Percentiles rank a stretch among this genome's conserved stretches.
Conservation (phyloP, 2,329 filamentous ascomycete species). For the Nannizziopsis barbatae region DNA sequence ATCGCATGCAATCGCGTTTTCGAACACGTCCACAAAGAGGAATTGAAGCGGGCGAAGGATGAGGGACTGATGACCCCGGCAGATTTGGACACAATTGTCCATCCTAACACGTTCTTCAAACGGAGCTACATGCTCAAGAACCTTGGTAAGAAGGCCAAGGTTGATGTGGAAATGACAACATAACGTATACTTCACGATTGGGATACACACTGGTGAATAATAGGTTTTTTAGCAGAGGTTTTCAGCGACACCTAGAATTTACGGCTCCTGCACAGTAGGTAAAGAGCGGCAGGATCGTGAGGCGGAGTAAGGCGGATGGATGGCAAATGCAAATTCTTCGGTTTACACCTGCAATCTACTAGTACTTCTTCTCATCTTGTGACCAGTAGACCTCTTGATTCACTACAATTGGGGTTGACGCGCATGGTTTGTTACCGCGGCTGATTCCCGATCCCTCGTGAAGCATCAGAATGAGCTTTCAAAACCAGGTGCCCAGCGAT, state of each 20-base stretch:
- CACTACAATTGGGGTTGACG: background rate
- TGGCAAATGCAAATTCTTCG: too few species aligned
- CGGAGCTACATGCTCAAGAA: slow-evolving; percentile 82
- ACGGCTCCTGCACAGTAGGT: too few species aligned
- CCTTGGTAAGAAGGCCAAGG: slow-evolving; percentile 44
- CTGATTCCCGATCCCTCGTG: slow-evolving; percentile 60
- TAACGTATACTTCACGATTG: slow-evolving; percentile 11
- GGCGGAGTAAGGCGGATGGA: too few species aligned
- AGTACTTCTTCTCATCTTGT: background rate
- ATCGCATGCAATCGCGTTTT: slow-evolving; percentile 96
- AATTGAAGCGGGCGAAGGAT: slow-evolving; percentile 66
- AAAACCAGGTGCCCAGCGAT: slow-evolving; percentile 62
- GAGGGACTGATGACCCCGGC: slow-evolving; percentile 58
- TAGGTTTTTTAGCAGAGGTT: background rate
- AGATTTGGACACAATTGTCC: slow-evolving; percentile 87
- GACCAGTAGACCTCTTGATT: background rate
- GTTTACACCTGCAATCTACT: too few species aligned
- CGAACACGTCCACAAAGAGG: slow-evolving; percentile 68
- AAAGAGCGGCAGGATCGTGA: too few species aligned
- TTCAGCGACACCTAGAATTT: too few species aligned
- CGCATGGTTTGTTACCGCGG: slow-evolving; percentile 49
- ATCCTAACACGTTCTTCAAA: slow-evolving; percentile 98
- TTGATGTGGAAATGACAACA: slow-evolving; percentile 46
- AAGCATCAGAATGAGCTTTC: slow-evolving; percentile 52
- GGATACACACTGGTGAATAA: background rate